Percentiles rank a stretch among this genome's conserved stretches.
phyloP scores from a whole-genome alignment of 768 basidiomycete species.

The Pleurotus platypus region DNA sequence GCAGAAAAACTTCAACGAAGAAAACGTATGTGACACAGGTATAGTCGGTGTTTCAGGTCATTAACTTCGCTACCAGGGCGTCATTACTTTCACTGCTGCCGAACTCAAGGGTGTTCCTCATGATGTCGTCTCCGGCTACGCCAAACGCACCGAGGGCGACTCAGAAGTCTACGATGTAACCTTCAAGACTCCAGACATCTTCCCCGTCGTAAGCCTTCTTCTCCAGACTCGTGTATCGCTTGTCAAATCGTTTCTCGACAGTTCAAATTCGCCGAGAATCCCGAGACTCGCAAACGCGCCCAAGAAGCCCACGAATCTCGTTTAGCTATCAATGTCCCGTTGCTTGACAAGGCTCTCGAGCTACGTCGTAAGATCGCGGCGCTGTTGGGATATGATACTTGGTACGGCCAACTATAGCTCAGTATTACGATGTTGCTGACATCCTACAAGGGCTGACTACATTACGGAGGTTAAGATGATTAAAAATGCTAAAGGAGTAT shows the following conservation, averaged over 20 bases:
- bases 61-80: conserved; percentile 36
- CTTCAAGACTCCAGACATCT: conserved; percentile 14
- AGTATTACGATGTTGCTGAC: neutral
- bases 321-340: conserved; percentile 62
- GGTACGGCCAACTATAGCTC: conserved; percentile 27
- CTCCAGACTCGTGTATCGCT: neutral
- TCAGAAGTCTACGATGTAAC: conserved; percentile 46
- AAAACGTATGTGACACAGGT: conserved; percentile 46
- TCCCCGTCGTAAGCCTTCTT: conserved; percentile 8
- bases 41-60: neutral
- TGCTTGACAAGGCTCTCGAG: conserved; percentile 64
- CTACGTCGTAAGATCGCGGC: conserved; percentile 68
- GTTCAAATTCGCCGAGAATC: conserved; percentile 79
- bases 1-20: conserved; percentile 89
- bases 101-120: conserved; percentile 79
- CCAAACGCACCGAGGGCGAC: conserved; percentile 55
- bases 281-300: conserved; percentile 64
- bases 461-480: conserved; percentile 85
- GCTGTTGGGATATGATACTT: conserved; percentile 70
- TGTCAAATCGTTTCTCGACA: conserved; percentile 19
- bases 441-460: conserved; percentile 62
- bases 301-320: conserved; percentile 68
- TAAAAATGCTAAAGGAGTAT: conserved; percentile 61
- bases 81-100: conserved; percentile 61
- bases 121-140: conserved; percentile 77